These are phyloP conservation scores for Lycium barbarum DNA, from an alignment of 257 asterid species.

Conservation along the genomic window DNA sequence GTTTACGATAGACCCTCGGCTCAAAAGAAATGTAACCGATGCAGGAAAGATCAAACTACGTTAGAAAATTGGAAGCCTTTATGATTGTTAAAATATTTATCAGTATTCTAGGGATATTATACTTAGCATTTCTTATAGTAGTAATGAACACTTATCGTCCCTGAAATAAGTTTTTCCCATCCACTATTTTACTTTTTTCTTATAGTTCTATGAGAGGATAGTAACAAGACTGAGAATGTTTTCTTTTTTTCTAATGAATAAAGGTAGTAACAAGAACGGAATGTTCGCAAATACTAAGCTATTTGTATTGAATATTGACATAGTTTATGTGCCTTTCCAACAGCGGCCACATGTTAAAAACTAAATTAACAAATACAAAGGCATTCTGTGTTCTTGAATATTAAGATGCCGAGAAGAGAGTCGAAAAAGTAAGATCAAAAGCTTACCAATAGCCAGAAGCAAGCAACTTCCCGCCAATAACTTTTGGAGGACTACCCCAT, in stretches of 20 bases:
- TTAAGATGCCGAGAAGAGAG: background rate
- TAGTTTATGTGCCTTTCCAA: background rate
- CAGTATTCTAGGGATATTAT: background rate
- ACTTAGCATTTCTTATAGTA: background rate
- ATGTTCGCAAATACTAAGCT: background rate
- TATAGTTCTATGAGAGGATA: background rate
- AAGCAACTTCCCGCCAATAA: conserved; percentile 92
- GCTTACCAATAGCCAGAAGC: conserved; percentile 98
- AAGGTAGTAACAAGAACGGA: background rate
- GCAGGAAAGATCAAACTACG: background rate
- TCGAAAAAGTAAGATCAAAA: conserved; percentile 4
- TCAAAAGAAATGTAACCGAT: no score
- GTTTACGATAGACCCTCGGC: no score
- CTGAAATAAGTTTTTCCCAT: background rate
- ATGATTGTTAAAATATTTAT: background rate
- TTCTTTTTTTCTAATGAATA: no score
- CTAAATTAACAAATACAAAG: background rate
- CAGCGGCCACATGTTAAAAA: background rate
- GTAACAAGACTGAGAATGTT: no score
- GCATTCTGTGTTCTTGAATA: background rate
- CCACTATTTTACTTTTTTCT: background rate
- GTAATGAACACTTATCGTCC: background rate
- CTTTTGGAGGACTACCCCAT: conserved; percentile 94
- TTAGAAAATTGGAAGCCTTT: background rate
- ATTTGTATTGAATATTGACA: background rate